These are phyloP conservation scores for Globisporangium megalacanthum DNA, from an alignment of 352 stramenopile genomes.

Conservation along the genomic window DNA sequence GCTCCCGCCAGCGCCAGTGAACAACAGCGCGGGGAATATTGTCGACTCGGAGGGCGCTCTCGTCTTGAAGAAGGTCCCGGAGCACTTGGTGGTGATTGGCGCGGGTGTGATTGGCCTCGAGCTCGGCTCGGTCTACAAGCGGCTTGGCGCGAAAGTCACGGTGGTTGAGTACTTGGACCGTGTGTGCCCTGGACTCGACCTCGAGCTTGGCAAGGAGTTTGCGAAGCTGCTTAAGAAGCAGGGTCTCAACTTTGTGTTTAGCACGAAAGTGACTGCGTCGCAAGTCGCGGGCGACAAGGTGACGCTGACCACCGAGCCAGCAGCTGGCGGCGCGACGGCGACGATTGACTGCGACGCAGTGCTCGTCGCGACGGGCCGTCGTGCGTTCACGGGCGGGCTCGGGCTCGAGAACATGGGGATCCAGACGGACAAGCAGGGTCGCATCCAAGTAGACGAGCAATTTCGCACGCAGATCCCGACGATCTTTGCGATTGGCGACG, in stretches of 20 bases:
- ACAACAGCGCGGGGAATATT: constrained; percentile 96
- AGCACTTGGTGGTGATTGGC: constrained; percentile 96
- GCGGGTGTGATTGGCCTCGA: constrained; percentile 98
- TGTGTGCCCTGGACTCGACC: constrained; percentile 91
- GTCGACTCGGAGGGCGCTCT: constrained; percentile 98
- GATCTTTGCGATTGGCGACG: constrained; percentile 97
- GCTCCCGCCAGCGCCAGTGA: constrained; percentile 93
- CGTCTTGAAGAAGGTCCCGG: constrained; percentile 89
- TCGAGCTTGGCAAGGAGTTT: constrained; percentile 96
- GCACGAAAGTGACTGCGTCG: constrained; percentile 95
- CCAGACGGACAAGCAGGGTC: constrained; percentile 94
- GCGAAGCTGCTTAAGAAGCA: constrained; percentile 98
- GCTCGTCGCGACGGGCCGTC: constrained; percentile 88
- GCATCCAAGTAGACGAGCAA: constrained; percentile 96
- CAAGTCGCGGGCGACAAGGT: constrained; percentile 91
- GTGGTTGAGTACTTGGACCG: constrained; percentile 98
- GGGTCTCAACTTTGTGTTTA: constrained; percentile 97
- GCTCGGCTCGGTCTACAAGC: constrained; percentile 97
- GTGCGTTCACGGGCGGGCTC: constrained; percentile 94
- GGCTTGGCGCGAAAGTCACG: constrained; percentile 93
- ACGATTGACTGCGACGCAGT: constrained; percentile 80
- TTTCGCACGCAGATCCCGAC: constrained; percentile 93
- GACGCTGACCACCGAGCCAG: constrained; percentile 93
- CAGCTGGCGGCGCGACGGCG: constrained; percentile 40
- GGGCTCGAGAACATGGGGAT: constrained; percentile 97